Percentiles rank a stretch among this genome's conserved stretches.
Conservation (phyloP, 2,329 filamentous ascomycete genomes). For the Tolypocladium sp. region DNA sequence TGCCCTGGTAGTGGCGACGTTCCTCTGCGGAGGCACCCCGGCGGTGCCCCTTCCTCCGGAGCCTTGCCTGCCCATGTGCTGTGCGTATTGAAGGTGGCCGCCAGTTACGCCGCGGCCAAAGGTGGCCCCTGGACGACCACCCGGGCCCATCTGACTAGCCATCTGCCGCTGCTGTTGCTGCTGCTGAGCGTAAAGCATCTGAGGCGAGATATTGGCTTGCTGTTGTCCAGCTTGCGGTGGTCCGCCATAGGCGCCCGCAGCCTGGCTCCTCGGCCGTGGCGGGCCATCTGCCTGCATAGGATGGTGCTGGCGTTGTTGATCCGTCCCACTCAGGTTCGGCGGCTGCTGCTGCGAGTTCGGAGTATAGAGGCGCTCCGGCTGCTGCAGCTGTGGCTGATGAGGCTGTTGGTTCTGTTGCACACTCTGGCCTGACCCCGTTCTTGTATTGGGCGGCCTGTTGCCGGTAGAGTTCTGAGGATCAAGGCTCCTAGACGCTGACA, state of each 20-base stretch:
- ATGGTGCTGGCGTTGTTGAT: constrained; percentile 1
- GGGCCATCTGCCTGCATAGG: background rate
- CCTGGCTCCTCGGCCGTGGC: constrained; percentile 3
- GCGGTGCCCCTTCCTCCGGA: constrained; percentile 3
- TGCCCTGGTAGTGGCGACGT: constrained; percentile 1
- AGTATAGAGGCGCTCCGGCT: constrained; percentile 4
- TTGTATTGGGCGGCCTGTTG: background rate
- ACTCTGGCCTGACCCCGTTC: constrained; percentile 4
- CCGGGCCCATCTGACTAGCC: constrained; percentile 8
- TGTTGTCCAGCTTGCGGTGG: background rate
- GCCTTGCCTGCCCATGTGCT: constrained; percentile 7
- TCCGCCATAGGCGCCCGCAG: constrained; percentile 2
- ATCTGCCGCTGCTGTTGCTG: constrained; percentile 6
- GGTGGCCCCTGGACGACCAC: constrained; percentile 1
- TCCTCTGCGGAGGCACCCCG: constrained; percentile 3
- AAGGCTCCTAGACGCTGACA: constrained; percentile 5
- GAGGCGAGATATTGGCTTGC: constrained; percentile 2
- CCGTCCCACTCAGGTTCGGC: constrained; percentile 1
- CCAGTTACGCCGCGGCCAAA: constrained; percentile 5
- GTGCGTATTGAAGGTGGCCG: constrained; percentile 8
- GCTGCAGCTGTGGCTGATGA: constrained; percentile 7
- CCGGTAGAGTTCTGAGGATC: constrained; percentile 7
- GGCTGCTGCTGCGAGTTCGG: constrained; percentile 4
- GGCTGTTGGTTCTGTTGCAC: constrained; percentile 6
- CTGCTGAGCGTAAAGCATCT: constrained; percentile 7